Conservation (phyloP, 345 rosid species). For the Melaleuca alternifolia region DNA sequence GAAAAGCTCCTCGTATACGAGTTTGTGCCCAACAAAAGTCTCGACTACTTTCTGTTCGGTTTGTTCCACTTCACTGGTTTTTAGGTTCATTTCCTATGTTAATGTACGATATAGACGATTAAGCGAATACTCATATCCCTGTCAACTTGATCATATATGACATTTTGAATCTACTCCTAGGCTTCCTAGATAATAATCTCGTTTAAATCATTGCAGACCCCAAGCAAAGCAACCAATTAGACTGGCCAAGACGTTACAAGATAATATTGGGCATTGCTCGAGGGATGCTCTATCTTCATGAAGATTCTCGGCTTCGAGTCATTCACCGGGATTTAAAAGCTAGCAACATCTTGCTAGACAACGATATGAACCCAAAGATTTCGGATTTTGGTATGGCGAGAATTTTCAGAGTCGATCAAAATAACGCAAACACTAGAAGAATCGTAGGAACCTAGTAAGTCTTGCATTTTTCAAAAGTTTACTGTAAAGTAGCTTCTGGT, state of each 20-base stretch:
- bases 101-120: not conserved
- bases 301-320: conserved; percentile 10
- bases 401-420: conserved; percentile 8
- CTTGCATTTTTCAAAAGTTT: not conserved
- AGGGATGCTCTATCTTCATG: conserved; percentile 16
- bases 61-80: not conserved
- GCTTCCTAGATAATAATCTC: not conserved
- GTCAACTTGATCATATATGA: not conserved
- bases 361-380: conserved; percentile 14
- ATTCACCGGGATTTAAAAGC: conserved; percentile 19
- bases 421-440: not conserved
- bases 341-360: conserved; percentile 10
- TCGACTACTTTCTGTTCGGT: not conserved
- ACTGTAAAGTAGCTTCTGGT: not conserved
- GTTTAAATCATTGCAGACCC: not conserved
- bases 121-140: not conserved
- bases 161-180: not conserved
- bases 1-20: not conserved
- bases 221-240: not conserved
- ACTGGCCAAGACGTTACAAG: conserved; percentile 8
- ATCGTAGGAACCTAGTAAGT: conserved; percentile 18
- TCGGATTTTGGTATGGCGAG: conserved; percentile 18
- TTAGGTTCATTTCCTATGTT: not conserved
- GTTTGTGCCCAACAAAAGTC: not conserved
- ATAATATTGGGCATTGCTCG: conserved; percentile 10